These are phyloP conservation scores for Lachancea nothofagi DNA, from an alignment of 805 yeast genomes.

Conservation along the genomic window DNA sequence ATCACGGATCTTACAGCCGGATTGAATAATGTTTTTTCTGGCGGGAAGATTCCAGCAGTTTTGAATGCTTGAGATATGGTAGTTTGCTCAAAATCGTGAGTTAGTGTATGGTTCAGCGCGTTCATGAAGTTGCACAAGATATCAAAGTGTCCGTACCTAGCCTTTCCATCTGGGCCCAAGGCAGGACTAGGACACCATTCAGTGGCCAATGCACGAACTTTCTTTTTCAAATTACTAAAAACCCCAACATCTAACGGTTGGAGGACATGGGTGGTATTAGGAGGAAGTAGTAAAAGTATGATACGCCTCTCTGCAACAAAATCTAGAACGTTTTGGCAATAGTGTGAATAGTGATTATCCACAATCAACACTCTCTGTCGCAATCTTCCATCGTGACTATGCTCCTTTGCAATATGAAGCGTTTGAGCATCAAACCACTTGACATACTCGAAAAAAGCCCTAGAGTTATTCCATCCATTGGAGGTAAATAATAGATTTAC, in stretches of 20 bases:
- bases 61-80: constrained; percentile 6
- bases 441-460: constrained; percentile 9
- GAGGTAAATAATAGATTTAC: constrained; percentile 3
- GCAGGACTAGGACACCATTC: constrained; percentile 10
- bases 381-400: background rate
- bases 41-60: constrained; percentile 8
- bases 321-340: constrained; percentile 5
- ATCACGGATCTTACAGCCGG: constrained; percentile 9
- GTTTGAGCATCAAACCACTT: constrained; percentile 11
- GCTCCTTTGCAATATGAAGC: background rate
- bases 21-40: constrained; percentile 7
- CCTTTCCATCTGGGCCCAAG: constrained; percentile 6
- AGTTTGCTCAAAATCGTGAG: constrained; percentile 1
- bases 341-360: constrained; percentile 10
- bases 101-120: constrained; percentile 5
- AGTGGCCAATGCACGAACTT: constrained; percentile 8
- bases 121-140: constrained; percentile 10
- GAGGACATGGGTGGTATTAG: constrained; percentile 9
- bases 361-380: constrained; percentile 7
- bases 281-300: constrained; percentile 6
- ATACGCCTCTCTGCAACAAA: constrained; percentile 6
- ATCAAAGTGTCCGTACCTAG: constrained; percentile 9
- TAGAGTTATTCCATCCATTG: constrained; percentile 9
- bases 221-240: constrained; percentile 8
- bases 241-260: constrained; percentile 11